phyloP scores from a whole-genome alignment of 2,329 filamentous ascomycete species.

The Clonostachys byssicola region DNA sequence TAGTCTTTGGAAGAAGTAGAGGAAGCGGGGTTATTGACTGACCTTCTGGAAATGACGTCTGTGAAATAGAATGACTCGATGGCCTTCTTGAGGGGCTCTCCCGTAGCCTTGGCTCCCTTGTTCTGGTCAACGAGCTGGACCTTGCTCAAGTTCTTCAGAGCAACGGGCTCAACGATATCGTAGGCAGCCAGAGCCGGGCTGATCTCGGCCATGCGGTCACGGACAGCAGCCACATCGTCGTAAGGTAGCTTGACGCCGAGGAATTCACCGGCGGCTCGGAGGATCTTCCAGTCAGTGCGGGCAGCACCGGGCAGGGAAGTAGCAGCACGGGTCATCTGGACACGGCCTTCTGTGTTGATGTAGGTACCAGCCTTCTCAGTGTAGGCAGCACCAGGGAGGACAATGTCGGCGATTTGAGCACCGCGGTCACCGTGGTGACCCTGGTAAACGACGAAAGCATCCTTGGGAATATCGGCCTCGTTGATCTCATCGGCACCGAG shows the following conservation, averaged over 20 bases:
- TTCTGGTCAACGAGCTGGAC: slow-evolving; percentile 95
- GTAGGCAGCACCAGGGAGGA: slow-evolving; percentile 92
- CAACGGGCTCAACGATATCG: slow-evolving; percentile 82
- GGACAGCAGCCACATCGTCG: slow-evolving; percentile 83
- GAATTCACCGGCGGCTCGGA: slow-evolving; percentile 89
- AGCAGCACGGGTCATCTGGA: slow-evolving; percentile 88
- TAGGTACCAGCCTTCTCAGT: slow-evolving; percentile 96
- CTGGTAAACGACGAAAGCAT: slow-evolving; percentile 96
- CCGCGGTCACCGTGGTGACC: slow-evolving; percentile 95
- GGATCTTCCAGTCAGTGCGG: slow-evolving; percentile 98
- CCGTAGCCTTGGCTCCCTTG: slow-evolving; percentile 74
- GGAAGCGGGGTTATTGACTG: slow-evolving; percentile 28
- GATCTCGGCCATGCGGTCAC: slow-evolving; percentile 93
- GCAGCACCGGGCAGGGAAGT: slow-evolving; percentile 85
- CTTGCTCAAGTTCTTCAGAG: slow-evolving; percentile 75
- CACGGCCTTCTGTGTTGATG: slow-evolving; percentile 95
- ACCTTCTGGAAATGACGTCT: slow-evolving; percentile 95
- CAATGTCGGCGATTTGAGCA: slow-evolving; percentile 86
- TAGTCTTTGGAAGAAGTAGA: neutral
- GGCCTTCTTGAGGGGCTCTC: slow-evolving; percentile 73
- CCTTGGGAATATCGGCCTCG: slow-evolving; percentile 84
- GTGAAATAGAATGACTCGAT: slow-evolving; percentile 99
- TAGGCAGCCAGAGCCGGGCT: slow-evolving; percentile 86
- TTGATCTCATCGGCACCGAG: slow-evolving; percentile 90
- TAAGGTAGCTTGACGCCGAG: slow-evolving; percentile 84